Conservation (phyloP, 495 filamentous ascomycete genomes). For the Saxispiralis lemnorum region DNA sequence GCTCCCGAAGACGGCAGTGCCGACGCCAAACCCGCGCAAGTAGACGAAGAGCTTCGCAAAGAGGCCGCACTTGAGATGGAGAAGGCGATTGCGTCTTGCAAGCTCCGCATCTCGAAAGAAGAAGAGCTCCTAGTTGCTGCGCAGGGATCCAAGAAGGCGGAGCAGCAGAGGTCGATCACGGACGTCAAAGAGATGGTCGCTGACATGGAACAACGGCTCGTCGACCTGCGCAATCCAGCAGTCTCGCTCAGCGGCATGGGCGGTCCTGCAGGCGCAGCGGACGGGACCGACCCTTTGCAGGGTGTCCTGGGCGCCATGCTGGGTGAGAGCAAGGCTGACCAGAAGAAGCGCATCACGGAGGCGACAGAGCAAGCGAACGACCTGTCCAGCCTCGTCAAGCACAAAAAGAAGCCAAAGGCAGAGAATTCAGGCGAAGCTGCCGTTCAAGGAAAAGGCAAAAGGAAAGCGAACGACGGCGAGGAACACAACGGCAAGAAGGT, state of each 20-base stretch:
- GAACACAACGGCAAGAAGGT: constrained; percentile 20
- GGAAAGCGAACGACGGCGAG: constrained; percentile 16
- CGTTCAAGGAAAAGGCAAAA: constrained; percentile 13
- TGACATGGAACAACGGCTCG: constrained; percentile 75
- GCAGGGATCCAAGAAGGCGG: constrained; percentile 32
- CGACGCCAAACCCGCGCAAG: constrained; percentile 20
- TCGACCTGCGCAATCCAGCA: constrained; percentile 56
- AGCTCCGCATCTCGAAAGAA: constrained; percentile 55
- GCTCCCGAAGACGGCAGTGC: constrained; percentile 27
- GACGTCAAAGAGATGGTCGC: constrained; percentile 74
- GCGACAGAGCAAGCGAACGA: constrained; percentile 70
- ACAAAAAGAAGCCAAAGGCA: constrained; percentile 40
- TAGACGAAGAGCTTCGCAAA: constrained; percentile 52
- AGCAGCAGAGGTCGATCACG: constrained; percentile 42
- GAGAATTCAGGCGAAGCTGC: neutral
- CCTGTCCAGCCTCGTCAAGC: constrained; percentile 59
- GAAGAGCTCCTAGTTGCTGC: constrained; percentile 41
- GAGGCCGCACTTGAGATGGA: constrained; percentile 67
- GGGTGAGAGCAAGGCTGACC: constrained; percentile 43
- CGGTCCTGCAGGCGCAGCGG: constrained; percentile 23
- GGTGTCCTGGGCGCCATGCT: constrained; percentile 61
- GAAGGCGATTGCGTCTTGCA: constrained; percentile 62
- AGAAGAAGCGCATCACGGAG: constrained; percentile 53
- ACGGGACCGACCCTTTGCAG: constrained; percentile 34
- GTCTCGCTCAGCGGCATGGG: constrained; percentile 35